Conservation (phyloP, 2,329 filamentous ascomycete genomes). For the Trichoderma gracile region DNA sequence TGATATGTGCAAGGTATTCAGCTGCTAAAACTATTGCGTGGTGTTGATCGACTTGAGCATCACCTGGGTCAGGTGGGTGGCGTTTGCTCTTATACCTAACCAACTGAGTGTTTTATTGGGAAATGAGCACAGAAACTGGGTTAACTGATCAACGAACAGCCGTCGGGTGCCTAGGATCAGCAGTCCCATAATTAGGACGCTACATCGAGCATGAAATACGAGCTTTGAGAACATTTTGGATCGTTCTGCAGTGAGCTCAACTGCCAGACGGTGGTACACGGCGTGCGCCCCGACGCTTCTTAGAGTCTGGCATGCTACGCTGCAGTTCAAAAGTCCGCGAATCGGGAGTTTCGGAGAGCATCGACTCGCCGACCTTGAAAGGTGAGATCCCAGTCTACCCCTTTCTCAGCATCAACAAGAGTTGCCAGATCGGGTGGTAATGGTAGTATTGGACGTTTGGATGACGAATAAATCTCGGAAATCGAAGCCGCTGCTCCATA, state of each 20-base stretch:
- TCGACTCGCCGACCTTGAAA: not conserved
- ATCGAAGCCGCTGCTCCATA: not conserved
- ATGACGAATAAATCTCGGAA: not conserved
- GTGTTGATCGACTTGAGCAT: not conserved
- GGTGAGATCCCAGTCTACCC: not conserved
- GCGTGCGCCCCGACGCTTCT: not conserved
- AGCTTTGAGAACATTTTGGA: not conserved
- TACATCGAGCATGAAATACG: not conserved
- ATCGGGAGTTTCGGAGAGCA: not conserved
- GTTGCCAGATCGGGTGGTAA: not conserved
- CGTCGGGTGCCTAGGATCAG: too few species aligned
- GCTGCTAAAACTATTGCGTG: not conserved
- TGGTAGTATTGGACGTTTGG: too few species aligned
- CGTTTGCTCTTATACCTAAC: constrained; percentile 9
- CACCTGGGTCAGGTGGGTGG: not conserved
- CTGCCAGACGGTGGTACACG: too few species aligned
- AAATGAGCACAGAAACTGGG: not conserved
- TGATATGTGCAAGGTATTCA: too few species aligned
- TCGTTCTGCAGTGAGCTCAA: not conserved
- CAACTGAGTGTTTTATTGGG: too few species aligned
- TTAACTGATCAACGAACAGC: not conserved
- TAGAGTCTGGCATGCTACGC: not conserved
- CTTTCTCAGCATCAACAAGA: not conserved
- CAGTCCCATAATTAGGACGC: too few species aligned
- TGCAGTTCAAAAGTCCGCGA: not conserved